Conservation (phyloP, 164 flowering plant genomes). For the Echeveria elegans region DNA sequence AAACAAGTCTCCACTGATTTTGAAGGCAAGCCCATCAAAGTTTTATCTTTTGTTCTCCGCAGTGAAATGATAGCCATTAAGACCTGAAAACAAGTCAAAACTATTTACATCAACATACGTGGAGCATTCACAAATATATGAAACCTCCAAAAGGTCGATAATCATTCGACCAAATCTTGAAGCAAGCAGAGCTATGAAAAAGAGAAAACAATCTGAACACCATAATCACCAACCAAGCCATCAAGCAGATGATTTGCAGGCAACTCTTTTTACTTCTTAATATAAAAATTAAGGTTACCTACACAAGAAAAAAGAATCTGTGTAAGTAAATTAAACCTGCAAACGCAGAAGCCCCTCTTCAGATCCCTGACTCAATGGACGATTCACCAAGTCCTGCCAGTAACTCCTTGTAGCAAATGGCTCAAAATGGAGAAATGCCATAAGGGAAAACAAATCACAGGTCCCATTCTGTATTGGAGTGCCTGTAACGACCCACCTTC, state of each 20-base stretch:
- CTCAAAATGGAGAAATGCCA: conserved; percentile 78
- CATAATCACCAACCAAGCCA: no score
- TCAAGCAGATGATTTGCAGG: no score
- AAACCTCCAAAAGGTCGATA: neutral
- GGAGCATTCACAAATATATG: neutral
- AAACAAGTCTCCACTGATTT: conserved; percentile 59
- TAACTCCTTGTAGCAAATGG: conserved; percentile 74
- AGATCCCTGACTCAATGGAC: conserved; percentile 56
- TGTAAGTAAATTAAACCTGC: conserved; percentile 41
- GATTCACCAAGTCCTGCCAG: conserved; percentile 68
- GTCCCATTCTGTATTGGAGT: conserved; percentile 89
- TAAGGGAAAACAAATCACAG: conserved; percentile 71
- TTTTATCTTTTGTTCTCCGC: conserved; percentile 75
- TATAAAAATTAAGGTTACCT: neutral
- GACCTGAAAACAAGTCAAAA: conserved; percentile 29
- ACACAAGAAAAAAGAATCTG: no score
- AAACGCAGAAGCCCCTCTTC: conserved; percentile 56
- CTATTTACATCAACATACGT: neutral
- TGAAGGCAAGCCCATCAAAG: conserved; percentile 48
- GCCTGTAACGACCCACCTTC: conserved; percentile 91
- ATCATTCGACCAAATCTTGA: no score
- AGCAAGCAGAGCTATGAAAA: no score
- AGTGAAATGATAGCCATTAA: conserved; percentile 73
- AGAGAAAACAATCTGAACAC: no score
- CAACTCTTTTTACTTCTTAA: no score